Percentiles rank a stretch among this genome's conserved stretches.
Evolutionary conservation across 1,284 basidiomycete genomes (phyloP).

Genomic region (Pseudomicrostroma phylloplanum): DNA sequence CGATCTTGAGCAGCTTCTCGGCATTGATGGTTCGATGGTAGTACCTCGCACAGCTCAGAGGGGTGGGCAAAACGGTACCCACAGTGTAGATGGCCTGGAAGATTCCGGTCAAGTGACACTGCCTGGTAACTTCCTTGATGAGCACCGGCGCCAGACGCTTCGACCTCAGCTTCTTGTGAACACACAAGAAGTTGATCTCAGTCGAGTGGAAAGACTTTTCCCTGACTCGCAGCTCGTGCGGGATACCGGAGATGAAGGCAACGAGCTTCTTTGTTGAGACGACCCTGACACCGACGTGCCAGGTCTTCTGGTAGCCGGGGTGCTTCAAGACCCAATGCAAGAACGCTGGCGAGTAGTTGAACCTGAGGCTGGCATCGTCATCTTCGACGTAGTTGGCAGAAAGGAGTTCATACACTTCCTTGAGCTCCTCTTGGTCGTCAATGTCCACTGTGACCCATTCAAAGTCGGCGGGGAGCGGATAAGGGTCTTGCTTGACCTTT

Average conservation of each 20-base stretch:
- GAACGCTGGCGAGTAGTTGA: constrained; percentile 93
- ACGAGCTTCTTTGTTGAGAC: constrained; percentile 71
- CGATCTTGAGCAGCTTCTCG: constrained; percentile 81
- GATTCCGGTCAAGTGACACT: constrained; percentile 78
- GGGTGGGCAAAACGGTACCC: constrained; percentile 44
- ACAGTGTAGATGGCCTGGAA: constrained; percentile 98
- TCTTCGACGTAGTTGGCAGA: constrained; percentile 96
- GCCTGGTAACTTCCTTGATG: constrained; percentile 95
- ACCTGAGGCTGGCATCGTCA: constrained; percentile 87
- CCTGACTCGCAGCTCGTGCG: constrained; percentile 52
- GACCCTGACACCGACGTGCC: constrained; percentile 93
- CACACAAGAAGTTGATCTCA: constrained; percentile 97
- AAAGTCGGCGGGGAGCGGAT: constrained; percentile 83
- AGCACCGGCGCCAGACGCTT: constrained; percentile 93
- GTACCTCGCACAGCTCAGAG: constrained; percentile 59
- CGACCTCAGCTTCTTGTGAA: constrained; percentile 94
- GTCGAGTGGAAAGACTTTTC: constrained; percentile 48
- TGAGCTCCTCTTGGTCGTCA: constrained; percentile 67
- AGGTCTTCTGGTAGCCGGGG: constrained; percentile 79
- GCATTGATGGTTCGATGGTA: constrained; percentile 90
- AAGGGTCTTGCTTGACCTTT: constrained; percentile 78
- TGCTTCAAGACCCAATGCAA: constrained; percentile 90
- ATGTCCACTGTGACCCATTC: constrained; percentile 85
- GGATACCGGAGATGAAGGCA: constrained; percentile 96
- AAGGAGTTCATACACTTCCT: constrained; percentile 86